A percentile compares a stretch with the other conserved stretches of the same genome.
phyloP scores from a whole-genome alignment of 2,329 filamentous ascomycete genomes.

The Penicillium sp. region DNA sequence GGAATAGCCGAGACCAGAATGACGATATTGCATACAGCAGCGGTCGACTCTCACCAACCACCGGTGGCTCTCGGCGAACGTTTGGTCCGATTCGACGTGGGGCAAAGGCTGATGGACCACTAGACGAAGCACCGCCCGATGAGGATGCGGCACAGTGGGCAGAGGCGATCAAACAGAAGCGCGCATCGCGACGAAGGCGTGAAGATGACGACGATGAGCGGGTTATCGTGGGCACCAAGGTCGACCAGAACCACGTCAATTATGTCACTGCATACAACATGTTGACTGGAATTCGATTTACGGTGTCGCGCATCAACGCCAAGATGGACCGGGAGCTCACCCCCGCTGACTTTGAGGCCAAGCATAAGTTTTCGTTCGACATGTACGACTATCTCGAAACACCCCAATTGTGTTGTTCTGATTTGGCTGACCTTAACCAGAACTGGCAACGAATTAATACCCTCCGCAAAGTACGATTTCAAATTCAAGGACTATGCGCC shows the following conservation, averaged over 20 bases:
- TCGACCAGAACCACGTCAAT: slow-evolving; percentile 94
- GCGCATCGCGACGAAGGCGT: slow-evolving; percentile 73
- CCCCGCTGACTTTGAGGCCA: slow-evolving; percentile 84
- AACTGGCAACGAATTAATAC: slow-evolving; percentile 93
- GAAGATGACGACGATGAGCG: slow-evolving; percentile 87
- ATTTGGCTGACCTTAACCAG: slow-evolving; percentile 47
- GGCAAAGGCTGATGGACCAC: slow-evolving; percentile 75
- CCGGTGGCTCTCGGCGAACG: slow-evolving; percentile 62
- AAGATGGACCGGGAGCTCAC: slow-evolving; percentile 89
- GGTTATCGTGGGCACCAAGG: slow-evolving; percentile 92
- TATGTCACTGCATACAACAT: slow-evolving; percentile 99
- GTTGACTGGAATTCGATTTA: slow-evolving; percentile 96
- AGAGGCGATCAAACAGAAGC: slow-evolving; percentile 85
- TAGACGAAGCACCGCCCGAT: slow-evolving; percentile 78
- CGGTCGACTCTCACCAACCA: slow-evolving; percentile 74
- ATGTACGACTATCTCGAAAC: slow-evolving; percentile 57
- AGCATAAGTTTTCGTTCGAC: slow-evolving; percentile 98
- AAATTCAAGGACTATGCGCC: slow-evolving; percentile 99
- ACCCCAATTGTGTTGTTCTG: neutral
- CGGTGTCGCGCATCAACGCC: slow-evolving; percentile 91
- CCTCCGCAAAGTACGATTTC: slow-evolving; percentile 98
- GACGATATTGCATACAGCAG: slow-evolving; percentile 61
- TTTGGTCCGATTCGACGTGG: slow-evolving; percentile 72
- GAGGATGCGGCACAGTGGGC: slow-evolving; percentile 90
- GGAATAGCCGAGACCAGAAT: slow-evolving; percentile 60